Base-by-base conservation (phyloP, 2,329 filamentous ascomycete species). In the Diaporthe sp. region DNA sequence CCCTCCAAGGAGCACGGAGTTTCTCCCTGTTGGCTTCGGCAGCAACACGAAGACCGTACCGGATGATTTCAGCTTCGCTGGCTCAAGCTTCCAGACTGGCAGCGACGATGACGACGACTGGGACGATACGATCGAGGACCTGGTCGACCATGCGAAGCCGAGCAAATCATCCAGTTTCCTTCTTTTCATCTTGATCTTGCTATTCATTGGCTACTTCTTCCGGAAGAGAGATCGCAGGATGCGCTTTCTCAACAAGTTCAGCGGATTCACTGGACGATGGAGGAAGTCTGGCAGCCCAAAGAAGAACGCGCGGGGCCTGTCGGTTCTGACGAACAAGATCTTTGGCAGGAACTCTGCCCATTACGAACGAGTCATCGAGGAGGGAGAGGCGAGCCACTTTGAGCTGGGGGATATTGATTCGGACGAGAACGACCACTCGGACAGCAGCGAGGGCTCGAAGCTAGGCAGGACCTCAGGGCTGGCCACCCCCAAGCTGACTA, bases 361-460 rank as follows among this genome's bases (percentile, higher is more conserved):
- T 3, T 98, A 98, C 80, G 96, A 98, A 81, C 92, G 95, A 40
- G 93, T 98, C 4, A 85, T 97, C 69, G 95, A 98, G 84, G 94
- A 96, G 78, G 95, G 94, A 17, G 90, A 91, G n/a, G 85, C 86
- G 15, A 86, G 90, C 72, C 93, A 95, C 55, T 96, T 97, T 80
- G 96, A 98, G 81, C 89, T 98, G 2, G 91, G 89, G 38, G 91
- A 91, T 22, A 84, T 91, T 12, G 90, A 92, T 40, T 92, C 91
- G 1, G 89, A 91, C 70, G 90, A 92, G 66, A 90, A 91, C 73
- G 90, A 92, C 1, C 86, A 88, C 78, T 92, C 91, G 0, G 92
- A 94, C 79, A 88, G 88, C 76, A 91, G 88, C 76, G 89, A 91
- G 45, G 86, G 85, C 2, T 89, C 87, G 12, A 84, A 87, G 13